A percentile compares a stretch with the other conserved stretches of the same genome.
phyloP scores from a whole-genome alignment of 2,329 filamentous ascomycete species.

The Lasiodiplodia theobromae region DNA sequence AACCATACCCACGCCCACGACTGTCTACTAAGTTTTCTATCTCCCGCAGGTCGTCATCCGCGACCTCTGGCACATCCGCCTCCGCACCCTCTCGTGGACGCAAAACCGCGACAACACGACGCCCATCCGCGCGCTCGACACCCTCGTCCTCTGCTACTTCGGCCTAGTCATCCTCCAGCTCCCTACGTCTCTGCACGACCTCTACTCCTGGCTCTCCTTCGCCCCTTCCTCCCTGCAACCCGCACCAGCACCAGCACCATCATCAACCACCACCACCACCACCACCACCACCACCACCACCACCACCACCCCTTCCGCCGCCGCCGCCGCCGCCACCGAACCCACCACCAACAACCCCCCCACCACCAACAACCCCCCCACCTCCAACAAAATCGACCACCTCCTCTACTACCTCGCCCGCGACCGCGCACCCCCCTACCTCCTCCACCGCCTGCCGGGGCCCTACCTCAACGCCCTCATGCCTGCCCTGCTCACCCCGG shows the following conservation, averaged over 20 bases:
- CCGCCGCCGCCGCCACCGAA: too few species aligned
- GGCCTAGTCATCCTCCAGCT: conserved; percentile 77
- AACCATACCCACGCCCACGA: not conserved
- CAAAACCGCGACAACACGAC: conserved; percentile 53
- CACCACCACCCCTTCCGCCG: not conserved
- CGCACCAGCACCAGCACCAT: not conserved
- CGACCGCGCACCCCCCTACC: conserved; percentile 65
- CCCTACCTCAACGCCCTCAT: conserved; percentile 68
- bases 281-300: not conserved
- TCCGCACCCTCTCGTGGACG: conserved; percentile 56
- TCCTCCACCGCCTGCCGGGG: conserved; percentile 69
- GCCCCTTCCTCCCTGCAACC: not conserved
- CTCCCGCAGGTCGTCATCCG: conserved; percentile 63
- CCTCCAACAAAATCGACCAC: conserved; percentile 59
- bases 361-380: not conserved
- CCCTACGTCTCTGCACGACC: conserved; percentile 76
- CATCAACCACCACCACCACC: not conserved
- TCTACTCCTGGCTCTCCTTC: conserved; percentile 68
- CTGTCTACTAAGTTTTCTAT: not conserved
- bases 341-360: too few species aligned
- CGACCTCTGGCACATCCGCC: conserved; percentile 84
- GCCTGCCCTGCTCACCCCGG: conserved; percentile 55
- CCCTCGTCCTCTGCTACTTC: conserved; percentile 80
- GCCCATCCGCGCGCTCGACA: conserved; percentile 70
- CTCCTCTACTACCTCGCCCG: conserved; percentile 75